Base-by-base conservation (phyloP, 1,139 yeast species). In the Komagataea norvegica region DNA sequence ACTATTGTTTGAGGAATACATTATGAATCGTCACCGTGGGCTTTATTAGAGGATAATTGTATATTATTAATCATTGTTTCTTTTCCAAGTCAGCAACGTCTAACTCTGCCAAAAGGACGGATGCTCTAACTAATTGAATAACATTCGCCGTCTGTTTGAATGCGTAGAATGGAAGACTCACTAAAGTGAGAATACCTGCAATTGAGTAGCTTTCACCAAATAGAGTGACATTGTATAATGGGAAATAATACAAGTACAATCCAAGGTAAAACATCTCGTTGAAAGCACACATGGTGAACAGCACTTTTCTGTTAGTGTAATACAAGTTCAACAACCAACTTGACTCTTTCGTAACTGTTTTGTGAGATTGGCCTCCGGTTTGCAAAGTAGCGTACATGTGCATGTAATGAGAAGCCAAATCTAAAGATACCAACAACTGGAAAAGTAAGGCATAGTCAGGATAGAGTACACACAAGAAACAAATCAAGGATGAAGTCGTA, bases 381-480 rank as follows among this genome's bases (percentile, higher is more conserved):
- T 80, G 73, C 53, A 89, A 67, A 69, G 87, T 85, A 38, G 97
- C 96, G 61, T 89, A 89, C 98, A 93, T 91, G 68, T 93, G 98
- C 84, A 93, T 86, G 65, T 93, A 93, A 59, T 93, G 99, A 40
- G 95, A 83, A 2, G 97, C 89, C 55, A 93, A 72, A 62, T 93
- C 99, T 54, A 91, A 68, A 20, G 93, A 83, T 39, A 88, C 79
- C 53, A 91, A 68, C 23, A 85, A 56, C 65, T 93, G 99, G 80
- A 93, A 89, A n/a, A 80, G 54, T 25, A 61, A 45, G 35, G 71
- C 75, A 49, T 64, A 70, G 26, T 54, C 49, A 8, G 97, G 97
- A 56, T 86, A 89, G 37, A 85, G 70, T 30, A 85, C 79, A 51
- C 93, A 77, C 44, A 93, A 70, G 61, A 77, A 91, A 59, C 95